These are phyloP conservation scores for Clausena lansium DNA, from an alignment of 345 rosid species.

Conservation along the genomic window DNA sequence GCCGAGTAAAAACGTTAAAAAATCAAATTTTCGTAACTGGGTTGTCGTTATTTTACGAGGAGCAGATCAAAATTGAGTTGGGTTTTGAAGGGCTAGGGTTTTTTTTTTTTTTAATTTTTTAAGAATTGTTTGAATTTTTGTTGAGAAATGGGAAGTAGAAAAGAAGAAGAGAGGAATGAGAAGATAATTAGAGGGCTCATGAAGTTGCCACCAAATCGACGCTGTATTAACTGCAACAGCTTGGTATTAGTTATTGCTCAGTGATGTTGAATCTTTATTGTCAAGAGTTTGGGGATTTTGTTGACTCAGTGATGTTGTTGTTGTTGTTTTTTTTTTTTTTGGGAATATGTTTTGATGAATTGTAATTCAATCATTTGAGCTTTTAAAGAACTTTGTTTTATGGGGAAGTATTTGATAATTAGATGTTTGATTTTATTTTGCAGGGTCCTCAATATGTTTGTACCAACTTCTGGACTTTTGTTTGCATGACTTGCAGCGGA, in stretches of 20 bases:
- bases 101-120: not conserved
- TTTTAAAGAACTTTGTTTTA: not conserved
- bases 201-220: constrained; percentile 98
- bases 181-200: constrained; percentile 93
- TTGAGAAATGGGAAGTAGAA: constrained; percentile 77
- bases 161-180: constrained; percentile 92
- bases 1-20: not conserved
- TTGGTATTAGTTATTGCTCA: constrained; percentile 42
- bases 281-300: not conserved
- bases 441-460: constrained; percentile 99
- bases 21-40: not conserved
- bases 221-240: constrained; percentile 94
- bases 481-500: constrained; percentile 90
- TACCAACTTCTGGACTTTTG: constrained; percentile 90
- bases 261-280: not conserved
- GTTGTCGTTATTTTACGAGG: constrained; percentile 5
- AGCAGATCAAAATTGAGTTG: not conserved
- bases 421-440: constrained; percentile 27
- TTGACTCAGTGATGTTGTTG: not conserved
- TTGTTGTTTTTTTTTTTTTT: not conserved
- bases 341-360: not conserved
- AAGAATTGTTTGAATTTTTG: constrained; percentile 10
- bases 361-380: not conserved
- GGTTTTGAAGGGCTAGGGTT: not conserved
- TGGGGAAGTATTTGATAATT: not conserved